Evolutionary conservation across 371 early-diverging fungal species (phyloP), one percentile per base, ranked within the genome.

Genomic region (Apophysomyces ossiformis): DNA sequence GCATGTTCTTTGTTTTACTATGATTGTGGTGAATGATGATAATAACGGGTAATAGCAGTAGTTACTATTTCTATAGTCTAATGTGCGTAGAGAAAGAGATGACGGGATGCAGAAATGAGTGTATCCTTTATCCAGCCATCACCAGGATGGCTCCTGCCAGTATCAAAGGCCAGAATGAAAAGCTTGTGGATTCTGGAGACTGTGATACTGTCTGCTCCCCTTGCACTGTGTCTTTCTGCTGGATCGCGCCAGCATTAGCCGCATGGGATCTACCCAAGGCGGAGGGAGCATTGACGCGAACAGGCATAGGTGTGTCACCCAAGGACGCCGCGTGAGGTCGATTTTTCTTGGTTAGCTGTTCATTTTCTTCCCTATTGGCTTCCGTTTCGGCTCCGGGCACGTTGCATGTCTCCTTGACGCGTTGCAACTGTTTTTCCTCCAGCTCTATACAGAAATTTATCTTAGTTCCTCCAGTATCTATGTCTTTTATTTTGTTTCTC

Each of bases 191-290:
- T 21, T 21, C 54, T 50, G 54, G 9, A 7, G 54, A n/a, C 54
- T 26, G 21, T 1, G 54, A 50, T 21, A 21, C 8, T 16, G 54
- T 18, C 9, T 21, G 2, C 7, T 21, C 21, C 9, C 9, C 54
- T n/a, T 50, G 5, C 54, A 26, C 21, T 21, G 21, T 9, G 9
- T n/a, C 11, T 50, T 50, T 16, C 54, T 21, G 54, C 9, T 50
- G 21, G 9, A 21, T 8, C 21, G 54, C 11, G 5, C 21, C 54
- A 16, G 9, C 54, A 21, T 50, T 16, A 21, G 21, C 35, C 16
- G 54, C 54, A 50, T 50, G 54, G 21, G 54, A 50, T 50, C 21
- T 50, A 6, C 54, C 54, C 54, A 50, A 50, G 21, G 9, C 11
- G 21, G 54, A 21, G 4, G 54, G 54, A 1, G n/a, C 54, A 50